Evolutionary conservation across 2,329 filamentous ascomycete species (phyloP).

Genomic region (Juglanconis sp.): DNA sequence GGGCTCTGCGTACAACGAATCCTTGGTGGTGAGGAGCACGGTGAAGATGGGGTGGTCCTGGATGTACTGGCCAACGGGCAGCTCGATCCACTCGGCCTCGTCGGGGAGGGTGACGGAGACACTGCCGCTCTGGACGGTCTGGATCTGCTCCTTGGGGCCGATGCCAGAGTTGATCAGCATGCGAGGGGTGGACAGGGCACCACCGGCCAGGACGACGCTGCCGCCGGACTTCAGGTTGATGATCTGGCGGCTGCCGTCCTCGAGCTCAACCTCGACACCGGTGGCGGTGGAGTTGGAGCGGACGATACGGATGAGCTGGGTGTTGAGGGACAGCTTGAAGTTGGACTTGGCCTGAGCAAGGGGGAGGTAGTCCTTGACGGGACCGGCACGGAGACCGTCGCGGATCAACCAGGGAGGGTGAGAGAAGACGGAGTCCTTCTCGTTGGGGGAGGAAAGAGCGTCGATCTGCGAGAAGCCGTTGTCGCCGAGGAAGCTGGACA

Average conservation of each 20-base stretch:
- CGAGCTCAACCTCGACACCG: slow-evolving; percentile 23
- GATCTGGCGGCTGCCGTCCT: slow-evolving; percentile 21
- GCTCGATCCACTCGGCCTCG: slow-evolving; percentile 24
- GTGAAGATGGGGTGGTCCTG: slow-evolving; percentile 25
- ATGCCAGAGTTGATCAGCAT: slow-evolving; percentile 21
- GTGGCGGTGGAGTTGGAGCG: slow-evolving; percentile 21
- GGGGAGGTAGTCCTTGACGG: slow-evolving; percentile 24
- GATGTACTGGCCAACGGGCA: slow-evolving; percentile 23
- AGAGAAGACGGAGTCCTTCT: slow-evolving; percentile 20
- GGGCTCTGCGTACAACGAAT: slow-evolving; percentile 10
- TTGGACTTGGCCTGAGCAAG: slow-evolving; percentile 22
- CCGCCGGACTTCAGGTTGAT: slow-evolving; percentile 22
- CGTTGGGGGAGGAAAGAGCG: slow-evolving; percentile 18
- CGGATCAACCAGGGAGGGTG: slow-evolving; percentile 21
- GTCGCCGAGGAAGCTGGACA: slow-evolving; percentile 17
- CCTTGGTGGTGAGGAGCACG: slow-evolving; percentile 28
- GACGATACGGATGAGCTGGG: slow-evolving; percentile 23
- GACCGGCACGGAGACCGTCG: slow-evolving; percentile 21
- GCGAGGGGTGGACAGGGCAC: slow-evolving; percentile 23
- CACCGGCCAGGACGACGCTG: slow-evolving; percentile 24
- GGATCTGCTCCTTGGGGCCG: slow-evolving; percentile 19
- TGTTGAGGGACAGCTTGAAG: slow-evolving; percentile 25
- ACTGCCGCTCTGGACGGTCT: slow-evolving; percentile 18
- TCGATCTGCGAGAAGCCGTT: slow-evolving; percentile 20
- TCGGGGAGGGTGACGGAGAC: slow-evolving; percentile 21